Base-by-base conservation (phyloP, 176 grass and related monocot genomes). In the Olyra latifolia region DNA sequence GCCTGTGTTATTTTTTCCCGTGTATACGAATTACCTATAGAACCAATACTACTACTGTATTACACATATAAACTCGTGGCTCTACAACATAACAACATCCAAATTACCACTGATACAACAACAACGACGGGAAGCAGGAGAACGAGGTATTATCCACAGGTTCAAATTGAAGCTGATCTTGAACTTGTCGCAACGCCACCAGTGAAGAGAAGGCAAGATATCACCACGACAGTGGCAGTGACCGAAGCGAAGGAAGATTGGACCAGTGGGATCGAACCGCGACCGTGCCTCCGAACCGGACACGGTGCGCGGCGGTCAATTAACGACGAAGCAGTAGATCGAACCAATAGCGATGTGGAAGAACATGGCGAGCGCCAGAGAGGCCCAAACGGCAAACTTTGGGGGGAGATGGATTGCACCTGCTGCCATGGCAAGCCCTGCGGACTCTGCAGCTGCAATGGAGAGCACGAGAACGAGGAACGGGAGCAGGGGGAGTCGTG, bases 401-500 rank as follows among this genome's bases (percentile, higher is more conserved):
- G 7, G 50, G 50, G 50, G 50, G 19, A 9, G 19, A 53, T 53
- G 19, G 50, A 53, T 53, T 7, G 50, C 50, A 1, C n/a, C 50
- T n/a, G 50, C 50, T 7, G 48, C 48, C 50, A 53, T 2, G 50
- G 2, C 50, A 8, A 19, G 50, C 7, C 19, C 50, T 2, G 50
- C 19, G 50, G 19, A 6, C 6, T 13, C 47, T 46, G 49, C 50
- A 8, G 50, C 50, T 8, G 7, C 42, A 39, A 58, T 44, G 63
- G 66, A 15, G 66, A 82, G 39, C 35, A 39, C 43, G 39, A 71
- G 66, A 10, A n/a, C 25, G 40, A 62, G 28, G 66, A 82, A 66
- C 1, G 7, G n/a, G n/a, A 47, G 13, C 3, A 28, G 46, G 12
- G 2, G 62, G 23, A 8, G 16, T 52, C 35, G 17, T 32, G 30